phyloP scores from a whole-genome alignment of 306 rosid genomes.

The Phaseolus lunatus region DNA sequence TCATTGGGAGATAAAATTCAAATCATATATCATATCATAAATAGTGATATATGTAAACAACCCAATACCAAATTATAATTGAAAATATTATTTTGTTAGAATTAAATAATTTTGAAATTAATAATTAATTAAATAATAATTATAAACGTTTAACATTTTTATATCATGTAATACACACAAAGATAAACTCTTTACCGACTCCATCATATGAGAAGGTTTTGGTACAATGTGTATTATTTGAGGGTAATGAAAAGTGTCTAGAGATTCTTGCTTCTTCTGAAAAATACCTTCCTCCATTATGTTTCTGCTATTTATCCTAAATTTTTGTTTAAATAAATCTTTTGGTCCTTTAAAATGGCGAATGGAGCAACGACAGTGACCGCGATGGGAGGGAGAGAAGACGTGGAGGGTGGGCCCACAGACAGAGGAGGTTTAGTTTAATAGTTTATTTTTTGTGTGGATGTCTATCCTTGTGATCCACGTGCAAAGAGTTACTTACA shows the following conservation, averaged over 20 bases:
- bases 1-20: not conserved
- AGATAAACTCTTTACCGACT: not conserved
- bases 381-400: not conserved
- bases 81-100: no score
- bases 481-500: not conserved
- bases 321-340: not conserved
- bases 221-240: no score
- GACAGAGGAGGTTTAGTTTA: not conserved
- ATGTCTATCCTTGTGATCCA: not conserved
- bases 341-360: not conserved
- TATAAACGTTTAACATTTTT: no score
- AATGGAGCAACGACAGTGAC: not conserved
- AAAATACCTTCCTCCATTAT: not conserved
- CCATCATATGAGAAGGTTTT: not conserved
- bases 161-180: no score
- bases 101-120: no score
- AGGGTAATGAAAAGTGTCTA: not conserved
- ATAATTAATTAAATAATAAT: no score
- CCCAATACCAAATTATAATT: no score
- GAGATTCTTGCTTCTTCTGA: not conserved
- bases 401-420: not conserved
- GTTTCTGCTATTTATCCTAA: not conserved
- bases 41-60: no score
- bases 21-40: not conserved
- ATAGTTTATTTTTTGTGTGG: not conserved